phyloP scores from a whole-genome alignment of 306 rosid genomes.

The Lotus japonicus region DNA sequence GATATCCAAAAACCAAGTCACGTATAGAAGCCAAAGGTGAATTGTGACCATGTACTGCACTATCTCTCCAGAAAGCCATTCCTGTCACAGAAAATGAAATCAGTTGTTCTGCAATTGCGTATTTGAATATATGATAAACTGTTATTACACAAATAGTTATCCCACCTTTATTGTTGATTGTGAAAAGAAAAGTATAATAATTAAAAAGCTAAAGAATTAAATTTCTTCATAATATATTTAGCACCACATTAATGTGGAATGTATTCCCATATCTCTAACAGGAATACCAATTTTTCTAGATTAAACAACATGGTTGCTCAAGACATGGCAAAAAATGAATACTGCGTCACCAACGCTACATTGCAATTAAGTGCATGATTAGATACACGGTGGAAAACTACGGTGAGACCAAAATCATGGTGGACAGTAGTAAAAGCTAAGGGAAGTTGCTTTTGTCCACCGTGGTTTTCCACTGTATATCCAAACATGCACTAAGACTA shows the following conservation, averaged over 20 bases:
- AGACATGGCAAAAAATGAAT: not conserved
- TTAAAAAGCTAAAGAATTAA: not conserved
- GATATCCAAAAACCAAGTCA: conserved; percentile 32
- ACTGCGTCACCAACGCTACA: not conserved
- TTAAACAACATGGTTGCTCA: not conserved
- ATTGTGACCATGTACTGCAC: conserved; percentile 29
- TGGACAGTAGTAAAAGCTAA: too few species aligned
- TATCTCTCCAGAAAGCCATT: conserved; percentile 44
- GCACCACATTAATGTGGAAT: not conserved
- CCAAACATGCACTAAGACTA: too few species aligned
- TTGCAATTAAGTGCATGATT: not conserved
- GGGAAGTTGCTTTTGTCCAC: too few species aligned
- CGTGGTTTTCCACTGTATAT: too few species aligned
- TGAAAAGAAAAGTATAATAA: not conserved
- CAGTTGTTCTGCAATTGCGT: not conserved
- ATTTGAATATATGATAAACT: not conserved
- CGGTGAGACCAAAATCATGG: too few species aligned
- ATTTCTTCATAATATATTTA: not conserved
- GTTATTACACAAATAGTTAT: not conserved
- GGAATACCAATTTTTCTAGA: not conserved
- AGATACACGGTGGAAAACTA: too few species aligned
- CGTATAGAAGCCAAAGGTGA: conserved; percentile 38
- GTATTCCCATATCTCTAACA: not conserved
- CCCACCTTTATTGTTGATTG: not conserved
- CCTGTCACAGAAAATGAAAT: conserved; percentile 20